Evolutionary conservation across 176 grass and related monocot species (phyloP), one percentile per base, ranked within the genome.

Genomic region (Avena eriantha): DNA sequence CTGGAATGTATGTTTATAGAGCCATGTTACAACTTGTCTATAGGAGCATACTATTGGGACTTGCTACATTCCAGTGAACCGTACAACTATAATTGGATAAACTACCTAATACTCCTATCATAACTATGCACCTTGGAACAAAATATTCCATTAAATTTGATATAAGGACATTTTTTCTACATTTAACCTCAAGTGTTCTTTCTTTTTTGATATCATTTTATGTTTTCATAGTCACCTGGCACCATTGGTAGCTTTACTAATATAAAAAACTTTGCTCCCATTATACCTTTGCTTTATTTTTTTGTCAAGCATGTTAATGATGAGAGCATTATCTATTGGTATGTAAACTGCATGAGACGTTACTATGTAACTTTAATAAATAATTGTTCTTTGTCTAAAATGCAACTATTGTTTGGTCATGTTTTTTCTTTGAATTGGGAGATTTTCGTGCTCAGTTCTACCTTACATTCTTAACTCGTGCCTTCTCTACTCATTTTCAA

Each of bases 191-290:
- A 9, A 15, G 74, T 53, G 50, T 50, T 90, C 77, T 58, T 50
- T 90, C 77, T 58, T 72, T 26, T 73, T 18, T 58, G 53, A 15
- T 12, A 76, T 43, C 39, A 50, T 81, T 83, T 90, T 83, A 23
- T 86, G 43, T 76, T 29, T 69, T 29, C 51, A 66, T 46, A 73
- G 19, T 73, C 22, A 2, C 43, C 47, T 79, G 3, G 4, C 21
- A 72, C 60, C 1, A 41, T 61, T 63, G 72, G 53, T 11, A 82
- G 77, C 15, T 67, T 46, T 60, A 49, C 24, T 59, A 54, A 48
- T 47, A 67, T 16, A 35, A 58, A 69, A 29, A 82, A 36, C 48
- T 39, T 76, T 81, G 57, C 34, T 80, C 31, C 48, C 46, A 48
- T 58, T 76, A 51, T 50, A 76, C 47, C 8, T 22, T 18, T 84